Base-by-base conservation (phyloP, 2,329 filamentous ascomycete species). In the Endocalyx cinctus region DNA sequence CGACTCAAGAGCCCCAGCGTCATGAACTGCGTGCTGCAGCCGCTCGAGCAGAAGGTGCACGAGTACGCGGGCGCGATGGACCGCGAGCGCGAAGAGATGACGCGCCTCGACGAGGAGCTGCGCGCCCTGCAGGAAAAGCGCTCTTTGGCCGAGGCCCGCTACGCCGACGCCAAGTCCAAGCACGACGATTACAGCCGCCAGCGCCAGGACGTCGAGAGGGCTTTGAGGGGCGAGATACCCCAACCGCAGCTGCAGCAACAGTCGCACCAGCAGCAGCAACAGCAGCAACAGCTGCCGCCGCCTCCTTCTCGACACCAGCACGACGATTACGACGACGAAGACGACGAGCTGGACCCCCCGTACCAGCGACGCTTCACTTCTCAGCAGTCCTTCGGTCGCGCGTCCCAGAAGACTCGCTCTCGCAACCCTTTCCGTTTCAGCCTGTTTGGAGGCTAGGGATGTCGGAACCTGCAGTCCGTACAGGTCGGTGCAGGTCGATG, bases 1-100 rank as follows among this genome's bases (percentile, higher is more conserved):
- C 64, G 65, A n/a, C 54, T 69, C 36, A 60, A 66, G 41, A 66
- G 61, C 38, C 65, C 65, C 13, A 64, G 58, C 47, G 59, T 69
- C 31, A 47, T 57, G 33, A 57, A 63, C 39, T 64, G 54, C 43
- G 65, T 69, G 36, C 60, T 69, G 20, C 60, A 64, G 39, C 65
- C 65, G 5, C 62, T 69, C 1, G 62, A 66, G 38, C 55, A 58
- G 32, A 69, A 69, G 51, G 60, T 68, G 26, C 51, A 53, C 29
- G 63, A 69, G 55, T 69, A 69, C 50, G 51, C 59, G 11, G 49
- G 43, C 27, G 48, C 64, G 27, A 68, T 69, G 65, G 45, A 50
- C 17, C 57, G 61, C 17, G 63, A 63, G 27, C 59, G 66, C 41
- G 51, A 54, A 5, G 53, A 67, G 45, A 63, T 68, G 55, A 45